These are phyloP conservation scores for Trametes cinnabarina DNA, from an alignment of 768 basidiomycete genomes.

Conservation along the genomic window DNA sequence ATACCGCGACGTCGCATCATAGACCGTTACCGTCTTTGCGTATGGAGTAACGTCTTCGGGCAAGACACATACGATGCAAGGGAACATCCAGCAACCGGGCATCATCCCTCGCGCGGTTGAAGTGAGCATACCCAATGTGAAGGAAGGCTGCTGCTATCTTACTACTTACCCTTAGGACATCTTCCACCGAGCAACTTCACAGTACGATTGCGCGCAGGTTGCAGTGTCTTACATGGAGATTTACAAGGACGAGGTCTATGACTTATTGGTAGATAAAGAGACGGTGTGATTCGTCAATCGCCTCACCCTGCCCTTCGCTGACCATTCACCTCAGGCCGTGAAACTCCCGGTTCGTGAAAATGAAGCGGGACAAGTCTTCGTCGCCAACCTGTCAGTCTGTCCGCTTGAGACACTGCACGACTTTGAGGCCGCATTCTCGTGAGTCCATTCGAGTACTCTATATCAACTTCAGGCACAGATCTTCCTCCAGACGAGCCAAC, in stretches of 20 bases:
- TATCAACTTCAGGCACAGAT: background rate
- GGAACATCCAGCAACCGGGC: slow-evolving; percentile 67
- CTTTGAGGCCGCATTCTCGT: slow-evolving; percentile 48
- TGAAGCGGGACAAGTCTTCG: slow-evolving; percentile 49
- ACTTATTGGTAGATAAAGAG: slow-evolving; percentile 73
- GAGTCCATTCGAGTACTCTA: slow-evolving; percentile 21
- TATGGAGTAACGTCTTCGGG: slow-evolving; percentile 91
- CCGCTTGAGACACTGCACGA: slow-evolving; percentile 43
- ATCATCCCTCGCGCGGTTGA: slow-evolving; percentile 82
- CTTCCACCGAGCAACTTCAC: background rate
- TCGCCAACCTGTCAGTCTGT: slow-evolving; percentile 46
- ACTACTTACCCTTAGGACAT: slow-evolving; percentile 4
- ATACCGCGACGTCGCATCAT: background rate
- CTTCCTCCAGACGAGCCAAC: slow-evolving; percentile 53
- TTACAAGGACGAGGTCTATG: slow-evolving; percentile 89
- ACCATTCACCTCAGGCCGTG: slow-evolving; percentile 36
- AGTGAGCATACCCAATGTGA: no score
- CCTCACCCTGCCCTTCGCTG: background rate
- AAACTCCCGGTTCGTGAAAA: slow-evolving; percentile 59
- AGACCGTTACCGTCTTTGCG: slow-evolving; percentile 87
- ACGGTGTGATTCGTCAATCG: slow-evolving; percentile 43
- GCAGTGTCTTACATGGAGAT: slow-evolving; percentile 84
- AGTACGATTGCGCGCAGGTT: slow-evolving; percentile 42
- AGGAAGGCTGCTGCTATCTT: no score
- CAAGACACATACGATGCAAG: slow-evolving; percentile 94